phyloP scores from a whole-genome alignment of 2,329 filamentous ascomycete genomes.

The Alternaria brassicae region DNA sequence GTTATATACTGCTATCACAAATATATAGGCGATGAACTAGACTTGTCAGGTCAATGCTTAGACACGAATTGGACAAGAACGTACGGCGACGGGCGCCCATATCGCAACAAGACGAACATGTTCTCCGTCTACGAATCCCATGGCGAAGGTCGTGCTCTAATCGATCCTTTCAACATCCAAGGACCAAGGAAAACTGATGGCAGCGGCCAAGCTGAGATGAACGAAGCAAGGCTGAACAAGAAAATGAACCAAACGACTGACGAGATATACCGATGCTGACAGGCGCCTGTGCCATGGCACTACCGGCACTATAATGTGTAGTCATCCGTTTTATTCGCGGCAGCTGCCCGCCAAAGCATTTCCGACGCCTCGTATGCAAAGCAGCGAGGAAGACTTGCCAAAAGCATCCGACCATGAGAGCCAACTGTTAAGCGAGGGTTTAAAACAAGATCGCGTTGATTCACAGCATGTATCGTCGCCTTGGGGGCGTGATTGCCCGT shows the following conservation, averaged over 20 bases:
- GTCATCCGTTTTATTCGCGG: conserved; percentile 19
- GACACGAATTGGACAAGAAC: conserved; percentile 6
- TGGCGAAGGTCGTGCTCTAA: conserved; percentile 6
- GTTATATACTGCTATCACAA: conserved; percentile 34
- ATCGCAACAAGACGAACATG: conserved; percentile 31
- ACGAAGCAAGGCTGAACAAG: background rate
- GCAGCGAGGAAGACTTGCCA: conserved; percentile 14
- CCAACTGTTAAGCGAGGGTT: background rate
- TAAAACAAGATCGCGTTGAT: background rate
- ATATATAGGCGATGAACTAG: conserved; percentile 33
- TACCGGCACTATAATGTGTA: conserved; percentile 18
- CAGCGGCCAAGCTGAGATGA: background rate
- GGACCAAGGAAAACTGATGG: background rate
- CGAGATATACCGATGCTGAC: conserved; percentile 27
- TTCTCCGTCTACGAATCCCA: conserved; percentile 40
- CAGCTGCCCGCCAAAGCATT: conserved; percentile 35
- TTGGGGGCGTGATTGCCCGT: background rate
- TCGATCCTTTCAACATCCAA: background rate
- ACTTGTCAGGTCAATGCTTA: conserved; percentile 8
- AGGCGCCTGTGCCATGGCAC: conserved; percentile 29
- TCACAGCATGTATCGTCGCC: background rate
- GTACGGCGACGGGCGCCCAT: conserved; percentile 33
- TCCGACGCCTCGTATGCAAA: conserved; percentile 38
- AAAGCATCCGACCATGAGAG: background rate
- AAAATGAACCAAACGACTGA: conserved; percentile 7